These are phyloP conservation scores for Taphrina confusa DNA, from an alignment of 1,139 yeast genomes.

Conservation along the genomic window DNA sequence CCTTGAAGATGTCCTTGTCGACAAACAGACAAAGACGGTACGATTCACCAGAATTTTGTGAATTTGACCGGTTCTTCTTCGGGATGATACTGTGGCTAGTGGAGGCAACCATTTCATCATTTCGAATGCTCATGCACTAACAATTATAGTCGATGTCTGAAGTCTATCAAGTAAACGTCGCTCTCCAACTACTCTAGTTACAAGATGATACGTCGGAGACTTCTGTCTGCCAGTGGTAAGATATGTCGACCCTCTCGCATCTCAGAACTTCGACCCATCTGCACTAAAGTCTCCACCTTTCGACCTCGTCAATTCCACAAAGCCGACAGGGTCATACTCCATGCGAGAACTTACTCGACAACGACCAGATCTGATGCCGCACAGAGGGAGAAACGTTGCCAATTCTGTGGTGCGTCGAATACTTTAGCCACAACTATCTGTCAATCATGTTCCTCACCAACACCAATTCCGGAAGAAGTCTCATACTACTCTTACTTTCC, in stretches of 20 bases:
- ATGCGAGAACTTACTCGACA: neutral
- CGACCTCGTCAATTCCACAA: too few relatives aligned
- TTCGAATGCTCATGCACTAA: too few relatives aligned
- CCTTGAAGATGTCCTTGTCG: too few relatives aligned
- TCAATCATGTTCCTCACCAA: constrained; percentile 11
- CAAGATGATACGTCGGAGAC: too few relatives aligned
- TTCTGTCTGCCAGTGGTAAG: too few relatives aligned
- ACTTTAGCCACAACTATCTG: constrained; percentile 1
- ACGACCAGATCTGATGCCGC: neutral
- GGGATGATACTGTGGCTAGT: neutral
- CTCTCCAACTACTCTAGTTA: too few relatives aligned
- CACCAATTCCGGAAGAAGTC: constrained; percentile 27
- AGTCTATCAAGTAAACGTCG: too few relatives aligned
- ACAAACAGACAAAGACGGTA: neutral
- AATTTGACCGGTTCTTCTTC: neutral
- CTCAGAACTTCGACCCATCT: too few relatives aligned
- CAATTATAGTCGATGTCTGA: too few relatives aligned
- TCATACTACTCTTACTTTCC: constrained; percentile 24
- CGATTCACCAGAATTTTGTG: constrained; percentile 1
- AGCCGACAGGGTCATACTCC: neutral
- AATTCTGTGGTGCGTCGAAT: constrained; percentile 4
- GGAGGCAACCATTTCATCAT: neutral
- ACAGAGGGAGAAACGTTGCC: constrained; percentile 9
- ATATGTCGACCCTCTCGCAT: too few relatives aligned
- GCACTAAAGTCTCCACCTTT: too few relatives aligned